Evolutionary conservation across 2,329 filamentous ascomycete species (phyloP), one percentile per base, ranked within the genome.

Genomic region (Parascedosporium putredinis): DNA sequence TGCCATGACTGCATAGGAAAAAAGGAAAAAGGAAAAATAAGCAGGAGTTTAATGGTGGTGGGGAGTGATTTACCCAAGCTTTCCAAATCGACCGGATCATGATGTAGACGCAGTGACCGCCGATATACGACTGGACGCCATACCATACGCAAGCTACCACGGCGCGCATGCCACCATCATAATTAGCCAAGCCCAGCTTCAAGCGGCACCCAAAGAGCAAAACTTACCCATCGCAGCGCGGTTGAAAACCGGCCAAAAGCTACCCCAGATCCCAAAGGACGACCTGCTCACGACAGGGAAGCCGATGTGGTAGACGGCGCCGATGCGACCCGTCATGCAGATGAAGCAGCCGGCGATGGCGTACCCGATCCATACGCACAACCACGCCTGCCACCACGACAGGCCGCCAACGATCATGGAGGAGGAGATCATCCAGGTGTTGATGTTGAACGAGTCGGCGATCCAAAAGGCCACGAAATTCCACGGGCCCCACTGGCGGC

Each of bases 341-440:
- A 94, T 76, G 66, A 95, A 94, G 61, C 69, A 70, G 27, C 75
- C 87, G 0, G 88, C 80, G 55, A 95, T 82, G 34, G 80, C 73
- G 62, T 95, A 95, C 50, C 90, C 89, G 24, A 90, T 68, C 83
- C 88, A 91, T 40, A 95, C 86, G 60, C 86, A 89, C n/a, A 88
- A 68, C 83, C 85, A 88, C 2, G 86, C 84, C 67, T 95, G 88
- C 88, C 88, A 95, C 88, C 88, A 95, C 6, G 86, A 87, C 20
- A 94, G 72, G 10, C 88, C 87, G 45, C 69, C 72, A 1, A 84
- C 77, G 29, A 94, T 87, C 78, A 88, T 89, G 33, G 85, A 82
- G 1, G 85, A 88, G 0, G 86, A 85, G 54, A 94, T 93, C 87
- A 94, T 95, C 89, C 88, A 94, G 2, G 88, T 93, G 66, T 91